Evolutionary conservation across 352 stramenopile genomes (phyloP), one percentile per base, ranked within the genome.

Genomic region (Pythium diclinum): DNA sequence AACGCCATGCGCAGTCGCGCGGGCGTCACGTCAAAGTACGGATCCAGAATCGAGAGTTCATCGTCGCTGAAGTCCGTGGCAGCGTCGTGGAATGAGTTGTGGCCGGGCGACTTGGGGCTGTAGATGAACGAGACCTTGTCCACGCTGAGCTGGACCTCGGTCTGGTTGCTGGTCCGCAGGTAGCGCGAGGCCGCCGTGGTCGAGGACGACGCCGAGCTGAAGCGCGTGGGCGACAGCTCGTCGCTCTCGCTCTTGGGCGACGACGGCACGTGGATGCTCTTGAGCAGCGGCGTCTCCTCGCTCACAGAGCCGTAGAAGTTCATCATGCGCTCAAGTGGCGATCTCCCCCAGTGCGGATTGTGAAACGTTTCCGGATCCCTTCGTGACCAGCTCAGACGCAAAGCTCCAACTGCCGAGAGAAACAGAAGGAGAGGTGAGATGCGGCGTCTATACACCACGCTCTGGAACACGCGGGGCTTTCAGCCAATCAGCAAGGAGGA

Each of bases 121-220:
- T 87, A 89, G 52, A 92, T 79, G 69, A 92, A 88, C 42, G 81
- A 87, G 38, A 92, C 85, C 65, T 92, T 90, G 76, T 92, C 83
- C 51, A 89, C 76, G 62, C 77, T 92, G 28, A 92, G 74, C 61
- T 89, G 73, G 53, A 92, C 67, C 63, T 90, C 83, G 19, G 83
- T 89, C 69, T 76, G 64, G 33, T 65, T 67, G 56, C 65, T 59
- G 19, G 49, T 30, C 53, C 60, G 56, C 40, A 63, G 19, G 36
- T 59, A 52, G 42, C 51, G 44, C 16, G 55, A 66, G 17, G 17
- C 42, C 16, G 47, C 28, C 16, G 55, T 63, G 17, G 42, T 17
- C 17, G 52, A 47, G 23, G 64, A 65, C 40, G 66, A 67, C 54
- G 71, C 30, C 56, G 71, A 48, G 54, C 47, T 55, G 61, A 46